phyloP scores from a whole-genome alignment of 495 filamentous ascomycete genomes.

The Hypoxylon rickii region DNA sequence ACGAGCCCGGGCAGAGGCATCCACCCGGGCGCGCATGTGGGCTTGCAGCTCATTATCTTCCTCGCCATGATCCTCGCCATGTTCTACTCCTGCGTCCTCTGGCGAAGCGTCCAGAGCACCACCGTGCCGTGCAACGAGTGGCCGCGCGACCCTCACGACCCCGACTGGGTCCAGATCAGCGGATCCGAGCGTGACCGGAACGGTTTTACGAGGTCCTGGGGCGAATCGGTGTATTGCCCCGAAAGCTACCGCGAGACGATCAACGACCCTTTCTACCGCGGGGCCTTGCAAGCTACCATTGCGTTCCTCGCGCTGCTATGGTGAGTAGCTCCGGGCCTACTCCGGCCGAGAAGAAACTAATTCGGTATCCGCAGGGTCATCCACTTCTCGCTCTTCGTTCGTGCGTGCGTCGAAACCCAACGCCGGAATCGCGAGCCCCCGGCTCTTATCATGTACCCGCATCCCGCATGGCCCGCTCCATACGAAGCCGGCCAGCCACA shows the following conservation, averaged over 20 bases:
- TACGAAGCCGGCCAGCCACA: constrained; percentile 9
- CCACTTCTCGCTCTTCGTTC: constrained; percentile 47
- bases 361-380: constrained; percentile 15
- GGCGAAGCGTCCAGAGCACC: constrained; percentile 10
- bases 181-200: no score
- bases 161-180: constrained; percentile 22
- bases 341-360: background rate
- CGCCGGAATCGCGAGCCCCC: constrained; percentile 24
- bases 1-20: constrained; percentile 32
- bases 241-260: constrained; percentile 3
- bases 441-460: constrained; percentile 16
- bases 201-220: no score
- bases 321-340: constrained; percentile 1
- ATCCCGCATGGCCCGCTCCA: constrained; percentile 4
- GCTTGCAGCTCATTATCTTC: constrained; percentile 42
- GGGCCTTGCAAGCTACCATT: constrained; percentile 15
- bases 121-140: constrained; percentile 17
- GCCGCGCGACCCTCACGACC: constrained; percentile 7
- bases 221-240: constrained; percentile 2
- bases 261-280: constrained; percentile 13
- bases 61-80: constrained; percentile 22
- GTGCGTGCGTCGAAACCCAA: constrained; percentile 46
- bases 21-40: constrained; percentile 46
- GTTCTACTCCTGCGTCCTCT: constrained; percentile 17
- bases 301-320: constrained; percentile 26